Conservation (phyloP, 2,329 filamentous ascomycete genomes). For the Ophioceras dolichostomum region DNA sequence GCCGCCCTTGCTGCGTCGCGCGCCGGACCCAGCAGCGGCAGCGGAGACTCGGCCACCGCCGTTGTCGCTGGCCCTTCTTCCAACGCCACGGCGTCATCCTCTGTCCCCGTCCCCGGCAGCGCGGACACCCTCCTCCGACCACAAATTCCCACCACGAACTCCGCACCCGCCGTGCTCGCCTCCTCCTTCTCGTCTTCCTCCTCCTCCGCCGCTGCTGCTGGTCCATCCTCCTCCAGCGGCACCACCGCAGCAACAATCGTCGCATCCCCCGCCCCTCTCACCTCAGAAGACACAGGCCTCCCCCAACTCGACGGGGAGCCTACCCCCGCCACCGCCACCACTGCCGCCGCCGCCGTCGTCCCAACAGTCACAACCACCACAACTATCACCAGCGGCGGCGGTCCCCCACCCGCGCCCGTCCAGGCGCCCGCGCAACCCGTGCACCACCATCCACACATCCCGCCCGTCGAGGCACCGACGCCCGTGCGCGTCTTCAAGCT, state of each 20-base stretch:
- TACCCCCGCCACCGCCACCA: background rate
- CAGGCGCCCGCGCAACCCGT: slow-evolving; percentile 6
- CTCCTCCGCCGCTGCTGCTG: background rate
- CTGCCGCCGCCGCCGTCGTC: background rate
- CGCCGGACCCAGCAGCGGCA: background rate
- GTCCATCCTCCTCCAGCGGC: too few relatives aligned
- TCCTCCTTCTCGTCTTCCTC: background rate
- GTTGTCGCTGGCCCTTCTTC: background rate
- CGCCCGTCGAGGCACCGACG: slow-evolving; percentile 32
- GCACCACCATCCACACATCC: slow-evolving; percentile 31
- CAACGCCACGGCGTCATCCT: background rate
- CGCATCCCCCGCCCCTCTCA: background rate
- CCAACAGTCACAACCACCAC: background rate
- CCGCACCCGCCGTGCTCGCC: background rate
- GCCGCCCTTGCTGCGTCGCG: background rate
- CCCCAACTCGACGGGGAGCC: slow-evolving; percentile 6
- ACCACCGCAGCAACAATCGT: background rate
- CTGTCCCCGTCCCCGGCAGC: background rate
- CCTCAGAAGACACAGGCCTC: slow-evolving; percentile 6
- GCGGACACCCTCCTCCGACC: too few relatives aligned
- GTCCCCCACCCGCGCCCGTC: background rate
- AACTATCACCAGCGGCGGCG: slow-evolving; percentile 3
- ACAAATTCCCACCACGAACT: too few relatives aligned
- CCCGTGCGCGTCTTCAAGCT: slow-evolving; percentile 77
- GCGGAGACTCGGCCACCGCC: background rate